Conservation (phyloP, 2,329 filamentous ascomycete species). For the Penicillium glabrum region DNA sequence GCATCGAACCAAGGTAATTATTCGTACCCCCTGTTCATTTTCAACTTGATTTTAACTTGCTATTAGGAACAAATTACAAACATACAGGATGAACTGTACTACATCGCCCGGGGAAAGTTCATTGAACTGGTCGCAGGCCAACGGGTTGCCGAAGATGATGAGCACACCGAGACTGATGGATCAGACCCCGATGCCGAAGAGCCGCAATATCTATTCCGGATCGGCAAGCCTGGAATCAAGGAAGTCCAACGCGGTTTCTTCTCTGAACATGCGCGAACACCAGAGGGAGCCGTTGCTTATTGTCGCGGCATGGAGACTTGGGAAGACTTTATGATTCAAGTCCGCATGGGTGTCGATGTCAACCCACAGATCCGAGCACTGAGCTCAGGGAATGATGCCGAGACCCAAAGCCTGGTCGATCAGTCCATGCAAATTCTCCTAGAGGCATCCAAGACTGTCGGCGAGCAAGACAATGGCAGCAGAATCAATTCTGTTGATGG, state of each 20-base stretch:
- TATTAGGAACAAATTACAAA: conserved; percentile 10
- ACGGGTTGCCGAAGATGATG: conserved; percentile 22
- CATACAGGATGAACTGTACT: conserved; percentile 17
- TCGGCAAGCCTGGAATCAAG: conserved; percentile 18
- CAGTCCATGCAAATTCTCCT: conserved; percentile 28
- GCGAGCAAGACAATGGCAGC: not conserved
- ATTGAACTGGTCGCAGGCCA: conserved; percentile 19
- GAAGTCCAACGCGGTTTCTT: conserved; percentile 36
- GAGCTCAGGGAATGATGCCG: conserved; percentile 24
- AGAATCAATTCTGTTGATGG: conserved; percentile 6
- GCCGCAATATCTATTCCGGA: conserved; percentile 22
- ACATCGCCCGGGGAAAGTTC: conserved; percentile 20
- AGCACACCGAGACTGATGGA: conserved; percentile 32
- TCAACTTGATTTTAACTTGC: not conserved
- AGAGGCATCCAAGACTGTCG: conserved; percentile 28
- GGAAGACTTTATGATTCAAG: conserved; percentile 43
- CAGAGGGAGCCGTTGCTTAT: conserved; percentile 34
- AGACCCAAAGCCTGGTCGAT: conserved; percentile 24
- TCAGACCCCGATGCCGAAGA: conserved; percentile 32
- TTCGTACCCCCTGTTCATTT: not conserved
- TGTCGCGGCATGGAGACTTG: conserved; percentile 37
- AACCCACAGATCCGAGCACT: conserved; percentile 42
- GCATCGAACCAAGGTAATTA: conserved; percentile 32
- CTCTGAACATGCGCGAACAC: conserved; percentile 35
- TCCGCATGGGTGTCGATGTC: conserved; percentile 38